These are phyloP conservation scores for Phyllostachys edulis DNA, from an alignment of 176 grass and related monocot species.

Conservation along the genomic window DNA sequence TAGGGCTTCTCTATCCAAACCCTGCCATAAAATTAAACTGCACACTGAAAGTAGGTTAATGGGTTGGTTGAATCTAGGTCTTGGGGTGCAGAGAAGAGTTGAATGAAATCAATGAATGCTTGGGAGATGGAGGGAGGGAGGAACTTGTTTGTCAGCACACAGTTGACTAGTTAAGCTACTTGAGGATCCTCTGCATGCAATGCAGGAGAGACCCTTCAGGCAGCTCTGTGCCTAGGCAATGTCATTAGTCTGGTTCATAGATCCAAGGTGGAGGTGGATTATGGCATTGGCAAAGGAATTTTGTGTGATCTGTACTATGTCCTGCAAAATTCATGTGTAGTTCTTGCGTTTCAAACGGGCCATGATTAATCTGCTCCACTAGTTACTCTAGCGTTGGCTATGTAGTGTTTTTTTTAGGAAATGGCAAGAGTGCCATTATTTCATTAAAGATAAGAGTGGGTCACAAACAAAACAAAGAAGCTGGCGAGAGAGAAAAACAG, in stretches of 20 bases:
- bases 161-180: background rate
- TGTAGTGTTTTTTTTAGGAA: too few relatives aligned
- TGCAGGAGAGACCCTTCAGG: background rate
- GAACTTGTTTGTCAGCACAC: conserved; percentile 3
- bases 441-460: too few relatives aligned
- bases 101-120: background rate
- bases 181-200: background rate
- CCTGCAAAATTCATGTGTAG: background rate
- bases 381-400: background rate
- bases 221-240: background rate
- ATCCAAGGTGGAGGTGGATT: background rate
- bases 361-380: background rate
- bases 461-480: too few relatives aligned
- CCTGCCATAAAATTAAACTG: background rate
- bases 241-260: background rate
- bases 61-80: conserved; percentile 29
- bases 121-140: background rate
- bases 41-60: background rate
- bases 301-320: background rate
- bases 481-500: too few relatives aligned
- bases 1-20: background rate
- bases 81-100: conserved; percentile 14
- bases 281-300: too few relatives aligned
- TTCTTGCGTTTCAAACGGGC: background rate
- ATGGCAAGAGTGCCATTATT: too few relatives aligned